Conservation (phyloP, 192 early-diverging fungal species). For the Coemansia pectinata region DNA sequence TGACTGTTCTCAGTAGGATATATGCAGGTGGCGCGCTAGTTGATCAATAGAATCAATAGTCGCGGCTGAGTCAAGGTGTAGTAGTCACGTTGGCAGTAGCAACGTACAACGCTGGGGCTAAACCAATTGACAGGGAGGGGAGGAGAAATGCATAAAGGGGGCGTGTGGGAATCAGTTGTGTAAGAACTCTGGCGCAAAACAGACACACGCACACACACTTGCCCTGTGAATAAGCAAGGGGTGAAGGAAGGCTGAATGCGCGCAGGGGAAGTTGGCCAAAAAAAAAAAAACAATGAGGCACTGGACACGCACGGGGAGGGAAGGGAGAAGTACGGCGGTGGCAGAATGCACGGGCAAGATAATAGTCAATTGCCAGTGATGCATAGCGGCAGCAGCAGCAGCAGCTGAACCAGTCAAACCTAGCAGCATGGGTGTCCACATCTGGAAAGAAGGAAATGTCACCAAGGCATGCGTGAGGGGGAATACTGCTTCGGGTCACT, state of each 20-base stretch:
- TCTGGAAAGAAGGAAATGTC: background rate
- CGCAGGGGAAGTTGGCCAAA: background rate
- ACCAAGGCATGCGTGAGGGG: background rate
- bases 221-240: background rate
- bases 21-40: background rate
- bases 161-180: background rate
- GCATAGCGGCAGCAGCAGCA: background rate
- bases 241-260: background rate
- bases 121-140: too few relatives aligned
- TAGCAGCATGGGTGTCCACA: background rate
- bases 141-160: background rate
- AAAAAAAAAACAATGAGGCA: background rate
- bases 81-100: slow-evolving; percentile 4
- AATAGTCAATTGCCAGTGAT: background rate
- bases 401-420: background rate
- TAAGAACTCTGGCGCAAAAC: background rate
- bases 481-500: background rate
- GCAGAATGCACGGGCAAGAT: background rate
- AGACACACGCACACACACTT: background rate
- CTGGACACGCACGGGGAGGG: background rate
- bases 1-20: background rate
- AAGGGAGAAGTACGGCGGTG: background rate
- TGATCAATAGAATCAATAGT: background rate
- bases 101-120: background rate
- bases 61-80: background rate